phyloP scores from a whole-genome alignment of 345 rosid genomes.

The Melaleuca alternifolia region DNA sequence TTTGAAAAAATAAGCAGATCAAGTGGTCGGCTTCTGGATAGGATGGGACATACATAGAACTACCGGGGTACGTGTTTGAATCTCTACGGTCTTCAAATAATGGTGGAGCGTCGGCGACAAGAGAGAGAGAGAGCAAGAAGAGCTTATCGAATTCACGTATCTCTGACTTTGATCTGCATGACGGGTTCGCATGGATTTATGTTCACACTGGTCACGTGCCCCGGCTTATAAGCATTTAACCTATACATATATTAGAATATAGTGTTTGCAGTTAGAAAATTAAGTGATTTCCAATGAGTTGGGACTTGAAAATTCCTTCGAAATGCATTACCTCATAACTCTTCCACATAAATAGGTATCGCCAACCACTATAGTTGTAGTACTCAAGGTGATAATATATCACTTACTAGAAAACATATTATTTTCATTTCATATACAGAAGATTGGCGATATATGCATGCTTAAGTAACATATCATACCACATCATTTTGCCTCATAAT shows the following conservation, averaged over 20 bases:
- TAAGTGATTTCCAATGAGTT: background rate
- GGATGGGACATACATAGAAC: background rate
- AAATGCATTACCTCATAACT: background rate
- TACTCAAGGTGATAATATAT: background rate
- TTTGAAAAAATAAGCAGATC: conserved; percentile 30
- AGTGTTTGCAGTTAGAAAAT: background rate
- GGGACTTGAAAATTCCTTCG: background rate
- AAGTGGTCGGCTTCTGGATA: background rate
- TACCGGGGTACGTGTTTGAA: background rate
- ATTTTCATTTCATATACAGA: background rate
- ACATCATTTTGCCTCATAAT: background rate
- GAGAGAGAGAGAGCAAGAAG: background rate
- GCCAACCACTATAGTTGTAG: background rate
- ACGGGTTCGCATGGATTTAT: background rate
- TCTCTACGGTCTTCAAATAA: background rate
- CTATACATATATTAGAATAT: background rate
- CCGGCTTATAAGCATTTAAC: too few relatives aligned
- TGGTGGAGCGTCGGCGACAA: background rate
- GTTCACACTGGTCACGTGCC: background rate
- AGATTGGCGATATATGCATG: background rate
- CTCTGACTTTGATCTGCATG: background rate
- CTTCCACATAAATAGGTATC: background rate
- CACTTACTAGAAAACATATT: background rate
- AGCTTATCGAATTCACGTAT: background rate
- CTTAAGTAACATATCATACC: background rate